Evolutionary conservation across 129 eudicot genomes (phyloP), one percentile per base, ranked within the genome.

Genomic region (Flaveria trinervia): DNA sequence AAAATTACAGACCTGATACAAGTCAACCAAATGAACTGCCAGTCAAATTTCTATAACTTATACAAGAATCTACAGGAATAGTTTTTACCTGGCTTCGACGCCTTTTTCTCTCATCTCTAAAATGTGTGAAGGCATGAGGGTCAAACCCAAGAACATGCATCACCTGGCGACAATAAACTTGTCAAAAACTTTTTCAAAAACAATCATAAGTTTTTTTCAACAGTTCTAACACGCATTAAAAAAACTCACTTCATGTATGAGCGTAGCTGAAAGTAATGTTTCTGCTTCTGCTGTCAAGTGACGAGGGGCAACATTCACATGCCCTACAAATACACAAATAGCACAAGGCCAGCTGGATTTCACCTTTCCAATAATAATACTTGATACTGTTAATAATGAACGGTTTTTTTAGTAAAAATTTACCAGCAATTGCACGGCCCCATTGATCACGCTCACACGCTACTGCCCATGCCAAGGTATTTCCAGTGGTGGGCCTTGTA

Each of bases 341-440:
- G 3, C 51, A 79, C 46, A 61, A 68, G 36, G 17, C 10, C 39
- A 79, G 17, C 20, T 20, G 50, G 23, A 49, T 59, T 74, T 54
- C 65, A 59, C n/a, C 62, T 51, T 83, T 55, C 25, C 41, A 64
- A 55, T 43, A 72, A 3, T n/a, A 65, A 20, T 15, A 17, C 70
- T 79, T 75, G 49, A 57, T 22, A 45, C 39, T 33, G 39, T 33
- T 33, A 7, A 33, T 33, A 33, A 33, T 33, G 39, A 33, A 5
- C 39, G 7, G 5, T 33, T 33, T 33, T 33, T 33, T 43, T 46
- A 68, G 5, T 33, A 4, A 69, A 65, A 50, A 30, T 16, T 60
- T 89, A 94, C 99, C 99, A 7, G 99, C 99, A 83, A 94, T 88
- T 68, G 99, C 99, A 81, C 99, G 99, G 39, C 99, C 97, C 99